Conservation (phyloP, 768 basidiomycete genomes). For the Crassisporium funariophilum region DNA sequence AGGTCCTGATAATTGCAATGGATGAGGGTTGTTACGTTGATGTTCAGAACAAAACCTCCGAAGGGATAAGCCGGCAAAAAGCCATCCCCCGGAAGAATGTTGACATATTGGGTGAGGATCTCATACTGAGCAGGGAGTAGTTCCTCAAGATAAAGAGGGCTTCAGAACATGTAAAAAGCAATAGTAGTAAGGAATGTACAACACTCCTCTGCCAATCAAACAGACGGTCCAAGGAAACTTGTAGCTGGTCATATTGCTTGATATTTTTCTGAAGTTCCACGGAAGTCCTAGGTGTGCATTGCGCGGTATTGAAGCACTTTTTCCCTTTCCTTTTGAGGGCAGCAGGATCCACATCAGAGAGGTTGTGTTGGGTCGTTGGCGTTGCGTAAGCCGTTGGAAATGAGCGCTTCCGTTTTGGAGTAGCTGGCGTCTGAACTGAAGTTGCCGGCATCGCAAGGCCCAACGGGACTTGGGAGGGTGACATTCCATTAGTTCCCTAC, state of each 20-base stretch:
- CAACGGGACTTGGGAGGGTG: no score
- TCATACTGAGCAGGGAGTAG: background rate
- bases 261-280: background rate
- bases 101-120: background rate
- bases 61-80: constrained; percentile 1
- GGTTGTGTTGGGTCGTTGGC: no score
- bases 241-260: background rate
- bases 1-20: constrained; percentile 25
- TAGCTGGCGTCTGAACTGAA: no score
- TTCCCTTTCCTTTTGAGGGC: background rate
- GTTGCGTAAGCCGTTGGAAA: no score
- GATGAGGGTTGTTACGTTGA: constrained; percentile 3
- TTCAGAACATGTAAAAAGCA: background rate
- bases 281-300: constrained; percentile 3
- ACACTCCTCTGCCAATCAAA: constrained; percentile 7
- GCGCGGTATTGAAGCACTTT: background rate
- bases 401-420: no score
- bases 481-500: no score
- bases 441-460: no score
- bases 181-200: background rate
- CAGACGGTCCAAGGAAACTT: background rate
- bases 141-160: background rate
- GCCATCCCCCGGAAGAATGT: background rate
- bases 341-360: constrained; percentile 1
- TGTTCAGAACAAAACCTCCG: constrained; percentile 1